Conservation (phyloP, 805 yeast species). For the Teunomyces kruisii region DNA sequence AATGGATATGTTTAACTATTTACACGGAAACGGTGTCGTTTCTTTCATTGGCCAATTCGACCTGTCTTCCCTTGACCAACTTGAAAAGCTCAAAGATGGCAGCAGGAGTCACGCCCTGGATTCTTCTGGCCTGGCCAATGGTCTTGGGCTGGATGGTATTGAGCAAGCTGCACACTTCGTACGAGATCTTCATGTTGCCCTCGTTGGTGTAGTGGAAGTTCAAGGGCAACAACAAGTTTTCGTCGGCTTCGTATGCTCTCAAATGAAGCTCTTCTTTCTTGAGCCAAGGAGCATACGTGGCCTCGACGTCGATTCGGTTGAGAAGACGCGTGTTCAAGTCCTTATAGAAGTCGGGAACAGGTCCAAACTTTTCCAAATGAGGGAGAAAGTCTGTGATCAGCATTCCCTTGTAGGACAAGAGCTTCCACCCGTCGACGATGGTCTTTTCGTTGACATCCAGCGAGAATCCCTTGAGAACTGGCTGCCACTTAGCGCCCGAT, state of each 20-base stretch:
- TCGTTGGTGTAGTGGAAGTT: slow-evolving; percentile 60
- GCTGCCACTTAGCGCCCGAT: slow-evolving; percentile 66
- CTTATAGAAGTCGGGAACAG: slow-evolving; percentile 24
- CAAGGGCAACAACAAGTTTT: slow-evolving; percentile 66
- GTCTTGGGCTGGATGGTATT: slow-evolving; percentile 82
- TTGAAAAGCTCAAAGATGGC: slow-evolving; percentile 79
- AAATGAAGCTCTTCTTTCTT: slow-evolving; percentile 69
- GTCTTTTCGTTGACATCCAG: slow-evolving; percentile 47
- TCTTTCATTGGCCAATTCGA: slow-evolving; percentile 18
- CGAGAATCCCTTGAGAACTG: slow-evolving; percentile 41
- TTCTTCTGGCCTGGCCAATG: slow-evolving; percentile 91
- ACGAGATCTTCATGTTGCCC: slow-evolving; percentile 56
- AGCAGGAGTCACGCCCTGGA: slow-evolving; percentile 94
- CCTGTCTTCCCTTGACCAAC: slow-evolving; percentile 39
- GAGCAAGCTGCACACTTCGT: slow-evolving; percentile 68
- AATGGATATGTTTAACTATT: slow-evolving; percentile 12
- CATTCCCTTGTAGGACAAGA: slow-evolving; percentile 56
- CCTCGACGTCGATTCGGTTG: slow-evolving; percentile 71
- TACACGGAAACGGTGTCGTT: slow-evolving; percentile 6
- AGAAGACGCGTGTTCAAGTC: slow-evolving; percentile 41
- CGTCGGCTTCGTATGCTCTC: slow-evolving; percentile 82
- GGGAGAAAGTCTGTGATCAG: slow-evolving; percentile 29
- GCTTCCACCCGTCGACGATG: slow-evolving; percentile 61
- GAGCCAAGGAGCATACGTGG: slow-evolving; percentile 79
- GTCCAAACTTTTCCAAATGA: slow-evolving; percentile 20